Base-by-base conservation (phyloP, 148 eudicot genomes). In the Linanthus parryae region DNA sequence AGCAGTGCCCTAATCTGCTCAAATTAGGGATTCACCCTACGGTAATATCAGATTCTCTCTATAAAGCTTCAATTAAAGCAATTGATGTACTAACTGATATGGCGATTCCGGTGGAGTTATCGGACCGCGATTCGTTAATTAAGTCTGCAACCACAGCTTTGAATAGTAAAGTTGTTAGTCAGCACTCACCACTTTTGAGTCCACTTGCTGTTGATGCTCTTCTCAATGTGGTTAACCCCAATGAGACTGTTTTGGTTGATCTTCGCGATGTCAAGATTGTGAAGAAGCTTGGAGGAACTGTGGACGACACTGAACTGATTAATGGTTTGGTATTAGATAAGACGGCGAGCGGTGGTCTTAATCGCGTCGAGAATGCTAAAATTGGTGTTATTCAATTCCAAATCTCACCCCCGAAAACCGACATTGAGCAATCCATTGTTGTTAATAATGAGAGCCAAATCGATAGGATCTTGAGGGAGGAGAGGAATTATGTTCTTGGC, bases 401-500 rank as follows among this genome's bases (percentile, higher is more conserved):
- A 67, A 88, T 88, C 65, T 84, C 94, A 1, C 96, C 96, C 8
- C 94, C 96, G 0, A 88, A 88, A 50, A 88, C 96, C 16, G 96
- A 88, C 50, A 88, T 88, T 57, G 96, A 88, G 68, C 96, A 84
- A 71, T 78, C 86, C 53, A 88, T 88, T 65, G 82, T 88, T 19
- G 89, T 88, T 21, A 81, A 88, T 2, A 94, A 81, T 65, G 84
- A 88, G 33, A 68, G 88, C 0, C 96, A 88, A 74, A 88, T 88
- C 94, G 96, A 88, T 70, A 66, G 96, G 61, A 88, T 88, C 37
- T 61, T 88, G 69, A 88, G 84, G 64, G 96, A 88, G 49, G 96
- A 88, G 78, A 88, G 96, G 68, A 88, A 76, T 23, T 88, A 88
- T 28, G 84, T 88, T 37, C 48, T 88, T 54, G 79, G 89, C 11